These are phyloP conservation scores for Dillenia turbinata DNA, from an alignment of 164 flowering plant genomes.

Conservation along the genomic window DNA sequence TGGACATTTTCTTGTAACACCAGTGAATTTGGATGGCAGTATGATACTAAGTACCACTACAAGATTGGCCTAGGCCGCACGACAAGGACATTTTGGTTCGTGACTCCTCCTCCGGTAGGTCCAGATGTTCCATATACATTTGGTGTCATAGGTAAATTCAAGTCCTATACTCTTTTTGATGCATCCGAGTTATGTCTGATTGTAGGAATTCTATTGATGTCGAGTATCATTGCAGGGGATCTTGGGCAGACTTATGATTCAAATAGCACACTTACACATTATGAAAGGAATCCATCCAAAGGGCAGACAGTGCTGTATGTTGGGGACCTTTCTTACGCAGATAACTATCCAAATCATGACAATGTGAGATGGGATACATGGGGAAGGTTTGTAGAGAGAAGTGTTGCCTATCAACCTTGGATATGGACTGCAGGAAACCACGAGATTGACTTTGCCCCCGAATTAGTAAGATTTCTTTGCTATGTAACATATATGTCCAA, in stretches of 20 bases:
- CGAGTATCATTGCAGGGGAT: slow-evolving; percentile 28
- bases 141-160: slow-evolving; percentile 36
- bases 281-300: slow-evolving; percentile 17
- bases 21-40: slow-evolving; percentile 16
- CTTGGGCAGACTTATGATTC: slow-evolving; percentile 42
- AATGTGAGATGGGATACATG: slow-evolving; percentile 42
- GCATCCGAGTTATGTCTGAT: no score
- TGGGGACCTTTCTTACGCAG: slow-evolving; percentile 45
- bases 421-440: slow-evolving; percentile 49
- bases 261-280: slow-evolving; percentile 31
- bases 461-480: slow-evolving; percentile 17
- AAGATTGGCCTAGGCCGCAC: slow-evolving; percentile 26
- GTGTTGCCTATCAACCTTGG: slow-evolving; percentile 43
- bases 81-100: slow-evolving; percentile 34
- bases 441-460: slow-evolving; percentile 38
- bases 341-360: slow-evolving; percentile 24
- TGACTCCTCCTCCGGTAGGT: slow-evolving; percentile 43
- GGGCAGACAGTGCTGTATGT: slow-evolving; percentile 35
- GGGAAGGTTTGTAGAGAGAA: slow-evolving; percentile 38
- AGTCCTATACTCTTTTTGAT: no score
- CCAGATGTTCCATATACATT: slow-evolving; percentile 50
- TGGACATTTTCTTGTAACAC: background rate
- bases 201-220: no score
- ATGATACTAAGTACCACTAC: slow-evolving; percentile 32
- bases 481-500: background rate